Percentiles rank a stretch among this genome's conserved stretches.
phyloP scores from a whole-genome alignment of 495 filamentous ascomycete species.

The Neurospora hispaniola region DNA sequence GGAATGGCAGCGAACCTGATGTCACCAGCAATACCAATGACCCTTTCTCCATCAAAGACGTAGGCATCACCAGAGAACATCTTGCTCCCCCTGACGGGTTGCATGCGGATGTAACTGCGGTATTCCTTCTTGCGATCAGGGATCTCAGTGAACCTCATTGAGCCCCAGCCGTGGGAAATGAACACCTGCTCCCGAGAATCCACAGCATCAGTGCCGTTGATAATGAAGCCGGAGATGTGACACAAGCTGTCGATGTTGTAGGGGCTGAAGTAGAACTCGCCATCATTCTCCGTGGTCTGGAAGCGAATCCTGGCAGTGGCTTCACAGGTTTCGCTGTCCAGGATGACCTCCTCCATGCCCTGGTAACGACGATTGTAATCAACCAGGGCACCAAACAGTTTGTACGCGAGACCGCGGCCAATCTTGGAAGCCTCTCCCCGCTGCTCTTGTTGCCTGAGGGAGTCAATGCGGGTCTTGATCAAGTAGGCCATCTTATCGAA shows the following conservation, averaged over 20 bases:
- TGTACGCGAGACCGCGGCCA: slow-evolving; percentile 64
- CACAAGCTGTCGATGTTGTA: slow-evolving; percentile 64
- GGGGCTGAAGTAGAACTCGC: slow-evolving; percentile 54
- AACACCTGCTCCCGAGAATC: slow-evolving; percentile 62
- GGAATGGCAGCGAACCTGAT: slow-evolving; percentile 58
- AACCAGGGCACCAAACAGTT: slow-evolving; percentile 60
- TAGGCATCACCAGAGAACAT: slow-evolving; percentile 52
- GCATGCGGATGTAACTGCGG: slow-evolving; percentile 62
- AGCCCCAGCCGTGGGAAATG: slow-evolving; percentile 74
- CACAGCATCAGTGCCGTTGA: slow-evolving; percentile 65
- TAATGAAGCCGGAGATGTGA: slow-evolving; percentile 66
- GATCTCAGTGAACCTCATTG: slow-evolving; percentile 56
- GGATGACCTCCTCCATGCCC: slow-evolving; percentile 66
- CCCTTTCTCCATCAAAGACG: slow-evolving; percentile 52
- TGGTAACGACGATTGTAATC: slow-evolving; percentile 58
- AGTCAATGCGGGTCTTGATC: slow-evolving; percentile 41
- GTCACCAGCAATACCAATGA: slow-evolving; percentile 42
- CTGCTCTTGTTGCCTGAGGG: slow-evolving; percentile 39
- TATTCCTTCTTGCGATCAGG: slow-evolving; percentile 56
- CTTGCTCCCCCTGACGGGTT: slow-evolving; percentile 38
- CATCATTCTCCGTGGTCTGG: slow-evolving; percentile 45
- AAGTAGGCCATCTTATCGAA: slow-evolving; percentile 48
- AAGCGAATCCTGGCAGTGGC: slow-evolving; percentile 62
- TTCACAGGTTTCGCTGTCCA: slow-evolving; percentile 61
- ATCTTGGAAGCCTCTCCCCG: slow-evolving; percentile 47